These are phyloP conservation scores for Eucalyptus regnans DNA, from an alignment of 345 rosid genomes.

Conservation along the genomic window DNA sequence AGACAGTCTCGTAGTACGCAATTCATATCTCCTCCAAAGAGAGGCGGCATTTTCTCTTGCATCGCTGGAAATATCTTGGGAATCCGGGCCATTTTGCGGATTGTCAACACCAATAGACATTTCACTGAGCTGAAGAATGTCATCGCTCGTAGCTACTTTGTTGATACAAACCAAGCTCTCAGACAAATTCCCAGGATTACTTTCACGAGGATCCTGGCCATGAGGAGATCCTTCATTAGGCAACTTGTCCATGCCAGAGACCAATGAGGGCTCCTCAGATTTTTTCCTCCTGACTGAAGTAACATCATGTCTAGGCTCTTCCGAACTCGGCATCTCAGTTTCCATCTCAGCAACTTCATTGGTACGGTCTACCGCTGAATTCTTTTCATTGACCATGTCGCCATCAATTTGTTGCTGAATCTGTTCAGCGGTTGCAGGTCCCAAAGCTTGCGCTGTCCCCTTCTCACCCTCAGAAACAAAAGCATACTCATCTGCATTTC, in stretches of 20 bases:
- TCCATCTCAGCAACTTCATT: conserved; percentile 55
- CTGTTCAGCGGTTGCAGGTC: conserved; percentile 88
- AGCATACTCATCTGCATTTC: conserved; percentile 67
- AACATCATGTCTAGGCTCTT: conserved; percentile 16
- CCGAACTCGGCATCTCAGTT: conserved; percentile 36
- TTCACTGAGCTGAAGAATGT: conserved; percentile 18
- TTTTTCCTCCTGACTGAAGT: conserved; percentile 17
- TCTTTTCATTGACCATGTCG: conserved; percentile 37
- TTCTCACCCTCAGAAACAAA: conserved; percentile 56
- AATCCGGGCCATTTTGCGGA: conserved; percentile 19
- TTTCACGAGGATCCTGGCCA: conserved; percentile 11
- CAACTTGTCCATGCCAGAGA: conserved; percentile 21
- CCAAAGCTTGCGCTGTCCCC: conserved; percentile 82
- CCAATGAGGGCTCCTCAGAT: conserved; percentile 22
- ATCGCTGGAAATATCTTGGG: conserved; percentile 30
- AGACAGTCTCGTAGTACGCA: conserved; percentile 61
- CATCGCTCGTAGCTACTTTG: conserved; percentile 30
- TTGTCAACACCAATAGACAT: conserved; percentile 35
- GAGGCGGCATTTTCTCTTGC: conserved; percentile 26
- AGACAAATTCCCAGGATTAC: conserved; percentile 12
- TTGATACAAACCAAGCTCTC: conserved; percentile 46
- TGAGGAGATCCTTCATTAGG: conserved; percentile 17
- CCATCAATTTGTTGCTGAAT: conserved; percentile 32
- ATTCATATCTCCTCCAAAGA: conserved; percentile 81
- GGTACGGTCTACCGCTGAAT: conserved; percentile 9